These are phyloP conservation scores for Solanum peruvianum DNA, from an alignment of 257 asterid genomes.

Conservation along the genomic window DNA sequence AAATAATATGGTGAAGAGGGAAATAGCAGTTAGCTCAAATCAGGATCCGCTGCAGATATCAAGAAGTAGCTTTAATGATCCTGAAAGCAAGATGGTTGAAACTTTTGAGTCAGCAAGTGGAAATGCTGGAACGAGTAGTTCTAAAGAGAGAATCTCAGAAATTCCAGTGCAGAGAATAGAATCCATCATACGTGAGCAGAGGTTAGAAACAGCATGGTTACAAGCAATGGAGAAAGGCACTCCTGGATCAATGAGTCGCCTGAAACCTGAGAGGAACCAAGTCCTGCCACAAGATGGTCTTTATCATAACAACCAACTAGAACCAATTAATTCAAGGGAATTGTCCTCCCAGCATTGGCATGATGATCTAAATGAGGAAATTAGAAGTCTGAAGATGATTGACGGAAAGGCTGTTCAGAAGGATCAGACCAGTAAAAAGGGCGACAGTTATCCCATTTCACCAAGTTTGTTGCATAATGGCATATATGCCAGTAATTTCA, in stretches of 20 bases:
- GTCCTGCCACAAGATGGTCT: constrained; percentile 67
- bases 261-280: constrained; percentile 85
- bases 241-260: constrained; percentile 41
- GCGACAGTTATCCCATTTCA: constrained; percentile 44
- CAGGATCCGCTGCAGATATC: constrained; percentile 18
- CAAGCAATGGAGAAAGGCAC: constrained; percentile 83
- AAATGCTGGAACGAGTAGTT: constrained; percentile 14
- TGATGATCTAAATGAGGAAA: constrained; percentile 58
- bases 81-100: constrained; percentile 16
- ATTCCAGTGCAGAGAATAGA: constrained; percentile 64
- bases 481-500: constrained; percentile 38
- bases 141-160: constrained; percentile 33
- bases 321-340: constrained; percentile 24
- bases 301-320: constrained; percentile 23
- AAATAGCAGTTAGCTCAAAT: not conserved
- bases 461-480: constrained; percentile 86
- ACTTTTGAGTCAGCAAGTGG: constrained; percentile 19
- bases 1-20: not conserved
- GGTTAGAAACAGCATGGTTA: constrained; percentile 86
- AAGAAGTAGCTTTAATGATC: constrained; percentile 23
- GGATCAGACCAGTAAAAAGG: constrained; percentile 37
- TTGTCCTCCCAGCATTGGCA: constrained; percentile 48
- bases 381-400: constrained; percentile 44
- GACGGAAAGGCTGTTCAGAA: constrained; percentile 26
- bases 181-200: constrained; percentile 76